Conservation (phyloP, 2,329 filamentous ascomycete genomes). For the Ophiostoma piceae region DNA sequence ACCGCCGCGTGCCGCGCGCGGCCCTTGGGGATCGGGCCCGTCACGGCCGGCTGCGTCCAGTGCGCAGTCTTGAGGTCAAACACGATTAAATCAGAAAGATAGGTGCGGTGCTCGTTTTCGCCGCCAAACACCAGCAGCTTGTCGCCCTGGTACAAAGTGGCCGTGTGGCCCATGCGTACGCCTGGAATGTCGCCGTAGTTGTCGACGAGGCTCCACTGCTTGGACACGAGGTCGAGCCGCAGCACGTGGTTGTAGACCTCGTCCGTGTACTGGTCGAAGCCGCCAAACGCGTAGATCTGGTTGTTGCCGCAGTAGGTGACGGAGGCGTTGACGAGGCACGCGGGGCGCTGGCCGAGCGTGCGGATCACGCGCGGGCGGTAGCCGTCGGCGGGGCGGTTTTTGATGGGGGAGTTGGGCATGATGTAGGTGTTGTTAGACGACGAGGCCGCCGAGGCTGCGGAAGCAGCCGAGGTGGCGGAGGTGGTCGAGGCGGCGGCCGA, state of each 20-base stretch:
- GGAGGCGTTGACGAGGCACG: conserved; percentile 94
- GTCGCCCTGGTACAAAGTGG: conserved; percentile 85
- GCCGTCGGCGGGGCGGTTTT: conserved; percentile 55
- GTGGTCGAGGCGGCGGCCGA: conserved; percentile 38
- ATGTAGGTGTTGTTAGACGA: conserved; percentile 85
- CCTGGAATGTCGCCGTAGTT: conserved; percentile 98
- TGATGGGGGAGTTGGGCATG: conserved; percentile 79
- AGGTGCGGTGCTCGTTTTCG: conserved; percentile 94
- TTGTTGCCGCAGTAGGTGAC: conserved; percentile 99
- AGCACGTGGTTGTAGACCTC: conserved; percentile 99
- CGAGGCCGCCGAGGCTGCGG: conserved; percentile 35
- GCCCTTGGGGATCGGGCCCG: conserved; percentile 79
- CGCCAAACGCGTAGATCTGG: conserved; percentile 95
- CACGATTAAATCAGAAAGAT: conserved; percentile 91
- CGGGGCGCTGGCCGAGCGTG: conserved; percentile 74
- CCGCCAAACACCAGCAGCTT: conserved; percentile 97
- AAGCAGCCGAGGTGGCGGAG: conserved; percentile 34
- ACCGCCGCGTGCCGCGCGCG: conserved; percentile 90
- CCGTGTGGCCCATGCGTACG: conserved; percentile 95
- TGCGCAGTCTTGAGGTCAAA: conserved; percentile 92
- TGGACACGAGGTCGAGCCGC: conserved; percentile 75
- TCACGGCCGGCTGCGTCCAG: conserved; percentile 88
- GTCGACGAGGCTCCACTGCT: conserved; percentile 93
- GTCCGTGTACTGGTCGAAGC: conserved; percentile 97
- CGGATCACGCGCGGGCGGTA: conserved; percentile 81